These are phyloP conservation scores for Acanthamoeba culbertsoni DNA, from an alignment of 208 protist species.

Conservation along the genomic window DNA sequence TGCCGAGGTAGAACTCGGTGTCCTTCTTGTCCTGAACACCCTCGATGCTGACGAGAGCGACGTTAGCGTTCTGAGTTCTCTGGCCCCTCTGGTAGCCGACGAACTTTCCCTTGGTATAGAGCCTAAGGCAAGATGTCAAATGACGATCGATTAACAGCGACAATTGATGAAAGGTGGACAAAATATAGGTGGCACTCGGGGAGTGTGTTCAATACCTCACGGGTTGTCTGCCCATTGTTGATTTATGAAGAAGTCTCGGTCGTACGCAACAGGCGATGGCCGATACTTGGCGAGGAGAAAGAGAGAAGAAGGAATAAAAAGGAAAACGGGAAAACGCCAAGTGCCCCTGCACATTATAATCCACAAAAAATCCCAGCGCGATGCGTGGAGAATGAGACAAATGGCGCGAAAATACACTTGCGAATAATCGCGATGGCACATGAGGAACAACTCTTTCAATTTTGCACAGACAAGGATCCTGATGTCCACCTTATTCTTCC, in stretches of 20 bases:
- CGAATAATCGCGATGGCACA: no score
- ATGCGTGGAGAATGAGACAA: no score
- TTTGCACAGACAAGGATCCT: neutral
- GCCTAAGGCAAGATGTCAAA: neutral
- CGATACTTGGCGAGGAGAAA: slow-evolving; percentile 27
- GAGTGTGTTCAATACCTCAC: neutral
- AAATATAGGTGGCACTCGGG: neutral
- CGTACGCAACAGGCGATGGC: neutral
- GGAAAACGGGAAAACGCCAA: neutral
- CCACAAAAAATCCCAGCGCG: neutral
- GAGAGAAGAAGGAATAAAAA: slow-evolving; percentile 31
- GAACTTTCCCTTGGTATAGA: slow-evolving; percentile 50
- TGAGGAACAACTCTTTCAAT: neutral
- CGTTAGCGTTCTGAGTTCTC: slow-evolving; percentile 93
- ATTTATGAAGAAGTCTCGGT: neutral
- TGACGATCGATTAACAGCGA: neutral
- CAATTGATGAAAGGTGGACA: neutral
- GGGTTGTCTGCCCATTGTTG: slow-evolving; percentile 32
- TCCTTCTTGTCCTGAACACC: slow-evolving; percentile 95
- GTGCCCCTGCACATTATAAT: neutral
- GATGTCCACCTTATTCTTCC: neutral
- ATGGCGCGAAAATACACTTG: no score
- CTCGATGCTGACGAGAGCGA: slow-evolving; percentile 94
- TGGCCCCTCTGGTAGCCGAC: slow-evolving; percentile 68
- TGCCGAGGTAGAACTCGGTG: slow-evolving; percentile 98